Base-by-base conservation (phyloP, 257 asterid genomes). In the Capsicum pubescens region DNA sequence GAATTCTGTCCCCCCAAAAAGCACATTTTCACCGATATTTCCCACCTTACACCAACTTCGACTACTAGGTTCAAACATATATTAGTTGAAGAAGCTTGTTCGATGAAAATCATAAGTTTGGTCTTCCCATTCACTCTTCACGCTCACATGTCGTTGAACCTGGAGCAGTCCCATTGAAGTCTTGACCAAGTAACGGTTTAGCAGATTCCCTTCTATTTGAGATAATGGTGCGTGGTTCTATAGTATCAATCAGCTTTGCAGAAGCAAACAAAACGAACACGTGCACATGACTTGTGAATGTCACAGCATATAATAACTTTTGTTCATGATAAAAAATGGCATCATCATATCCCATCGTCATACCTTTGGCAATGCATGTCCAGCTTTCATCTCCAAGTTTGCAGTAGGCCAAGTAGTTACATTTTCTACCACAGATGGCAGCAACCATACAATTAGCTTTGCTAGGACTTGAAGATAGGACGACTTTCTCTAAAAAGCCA, bases 321-420 rank as follows among this genome's bases (percentile, higher is more conserved):
- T 70, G 8, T 8, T 16, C 35, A 17, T 2, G 78, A 69, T 39
- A 3, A 39, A 69, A 69, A 16, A 42, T 69, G 48, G 48, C 16
- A 42, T 69, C 78, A 69, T 69, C 78, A 10, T 42, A 35, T 35
- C 48, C 42, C 19, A 13, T 35, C 19, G 6, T 35, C 74, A n/a
- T 66, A 69, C 78, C 78, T 69, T 69, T 42, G 56, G 0, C 15
- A 42, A 69, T 42, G 55, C 16, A 42, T 69, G 52, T 69, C 78
- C 56, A 69, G 35, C 8, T 69, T 42, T 69, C 19, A 42, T 42
- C 78, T 69, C 78, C 78, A 42, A 16, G 13, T 69, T 69, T 69
- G 32, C 78, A 69, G 78, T 9, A 42, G 56, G 78, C 56, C 35
- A 42, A 69, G 3, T 42, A 42, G 7, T 42, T 69, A 69, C 3